phyloP scores from a whole-genome alignment of 176 grass and related monocot genomes.

The Carex myosuroides region DNA sequence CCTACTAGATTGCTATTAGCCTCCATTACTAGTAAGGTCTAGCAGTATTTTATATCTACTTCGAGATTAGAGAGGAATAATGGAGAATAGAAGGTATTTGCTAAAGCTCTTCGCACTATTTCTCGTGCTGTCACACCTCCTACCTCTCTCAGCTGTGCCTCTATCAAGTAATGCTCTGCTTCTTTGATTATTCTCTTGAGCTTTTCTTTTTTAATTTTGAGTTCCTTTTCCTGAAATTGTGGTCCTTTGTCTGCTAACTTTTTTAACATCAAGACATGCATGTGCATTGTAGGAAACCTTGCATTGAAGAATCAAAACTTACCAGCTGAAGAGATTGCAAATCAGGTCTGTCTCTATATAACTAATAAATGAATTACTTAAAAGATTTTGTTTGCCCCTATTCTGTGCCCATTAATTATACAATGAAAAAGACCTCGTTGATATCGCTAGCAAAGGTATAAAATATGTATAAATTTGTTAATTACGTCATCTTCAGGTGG shows the following conservation, averaged over 20 bases:
- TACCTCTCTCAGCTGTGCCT: conserved; percentile 33
- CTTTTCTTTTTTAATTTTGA: not conserved
- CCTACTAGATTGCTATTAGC: not conserved
- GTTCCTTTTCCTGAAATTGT: not conserved
- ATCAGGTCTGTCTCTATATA: conserved; percentile 25
- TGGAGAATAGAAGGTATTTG: conserved; percentile 11
- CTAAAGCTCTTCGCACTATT: conserved; percentile 21
- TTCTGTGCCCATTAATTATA: not conserved
- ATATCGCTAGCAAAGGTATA: not conserved
- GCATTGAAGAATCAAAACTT: conserved; percentile 28
- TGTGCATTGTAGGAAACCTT: conserved; percentile 36
- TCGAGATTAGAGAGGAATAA: not conserved
- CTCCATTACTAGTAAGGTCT: conserved; percentile 2
- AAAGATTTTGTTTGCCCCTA: not conserved
- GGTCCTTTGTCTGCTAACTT: not conserved
- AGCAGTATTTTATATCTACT: not conserved
- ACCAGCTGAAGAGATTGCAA: conserved; percentile 5
- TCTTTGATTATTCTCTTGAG: not conserved
- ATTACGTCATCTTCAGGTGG: not conserved
- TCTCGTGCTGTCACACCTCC: conserved; percentile 30
- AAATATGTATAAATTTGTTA: not conserved
- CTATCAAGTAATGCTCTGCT: conserved; percentile 45
- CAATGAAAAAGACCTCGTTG: not conserved
- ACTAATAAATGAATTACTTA: not conserved
- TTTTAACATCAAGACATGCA: not conserved